These are phyloP conservation scores for Globisporangium ultimum DNA, from an alignment of 352 stramenopile species.

Conservation along the genomic window DNA sequence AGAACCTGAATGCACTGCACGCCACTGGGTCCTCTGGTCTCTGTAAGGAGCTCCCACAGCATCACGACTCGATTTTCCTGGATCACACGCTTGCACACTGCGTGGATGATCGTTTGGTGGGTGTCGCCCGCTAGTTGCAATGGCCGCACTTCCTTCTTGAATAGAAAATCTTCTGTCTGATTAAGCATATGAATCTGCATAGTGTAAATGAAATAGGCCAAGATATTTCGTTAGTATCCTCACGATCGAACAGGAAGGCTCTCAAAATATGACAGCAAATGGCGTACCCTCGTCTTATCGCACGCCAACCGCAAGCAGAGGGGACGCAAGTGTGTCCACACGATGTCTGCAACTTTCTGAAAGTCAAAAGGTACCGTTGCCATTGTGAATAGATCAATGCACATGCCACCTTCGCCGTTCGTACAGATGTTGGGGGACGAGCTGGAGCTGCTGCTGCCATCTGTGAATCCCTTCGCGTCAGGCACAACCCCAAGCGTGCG, in stretches of 20 bases:
- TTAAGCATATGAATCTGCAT: slow-evolving; percentile 1
- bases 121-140: neutral
- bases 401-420: neutral
- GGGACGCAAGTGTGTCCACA: slow-evolving; percentile 1
- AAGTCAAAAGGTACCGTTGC: neutral
- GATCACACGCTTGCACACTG: slow-evolving; percentile 5
- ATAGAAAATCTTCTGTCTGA: slow-evolving; percentile 4
- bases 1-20: neutral
- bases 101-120: neutral
- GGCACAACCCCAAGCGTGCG: neutral
- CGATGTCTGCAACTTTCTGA: neutral
- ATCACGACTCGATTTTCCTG: slow-evolving; percentile 1
- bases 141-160: slow-evolving; percentile 1
- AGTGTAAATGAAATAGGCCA: neutral
- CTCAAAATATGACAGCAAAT: too few relatives aligned
- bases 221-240: too few relatives aligned
- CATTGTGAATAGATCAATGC: slow-evolving; percentile 5
- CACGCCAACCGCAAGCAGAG: too few relatives aligned
- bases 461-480: neutral
- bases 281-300: too few relatives aligned
- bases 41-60: slow-evolving; percentile 1
- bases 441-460: neutral
- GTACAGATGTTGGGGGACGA: neutral
- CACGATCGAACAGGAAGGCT: too few relatives aligned
- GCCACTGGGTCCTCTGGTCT: neutral